These are phyloP conservation scores for Pelargonium australe DNA, from an alignment of 441 rosid species.

Conservation along the genomic window DNA sequence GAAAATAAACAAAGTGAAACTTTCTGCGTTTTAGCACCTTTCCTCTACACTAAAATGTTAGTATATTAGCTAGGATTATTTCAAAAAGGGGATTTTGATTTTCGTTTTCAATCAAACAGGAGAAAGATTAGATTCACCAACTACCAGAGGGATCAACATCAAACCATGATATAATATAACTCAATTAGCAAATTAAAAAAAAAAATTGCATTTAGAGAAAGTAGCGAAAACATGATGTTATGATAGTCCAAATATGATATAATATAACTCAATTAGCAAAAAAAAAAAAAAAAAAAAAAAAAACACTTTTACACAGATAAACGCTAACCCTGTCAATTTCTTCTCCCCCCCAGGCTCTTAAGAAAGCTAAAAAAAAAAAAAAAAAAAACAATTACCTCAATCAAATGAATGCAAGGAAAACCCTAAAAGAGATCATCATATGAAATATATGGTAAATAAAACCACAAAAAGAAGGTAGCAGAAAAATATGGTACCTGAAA, in stretches of 20 bases:
- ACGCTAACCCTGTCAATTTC: too few relatives aligned
- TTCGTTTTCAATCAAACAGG: too few relatives aligned
- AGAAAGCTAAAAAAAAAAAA: not conserved
- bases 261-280: not conserved
- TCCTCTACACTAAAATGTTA: not conserved
- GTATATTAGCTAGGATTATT: not conserved
- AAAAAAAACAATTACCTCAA: not conserved
- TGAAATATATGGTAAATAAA: not conserved
- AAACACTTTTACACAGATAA: too few relatives aligned
- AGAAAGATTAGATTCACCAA: too few relatives aligned
- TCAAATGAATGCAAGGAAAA: not conserved
- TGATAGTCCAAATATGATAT: not conserved
- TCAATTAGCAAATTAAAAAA: not conserved
- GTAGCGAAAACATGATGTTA: too few relatives aligned
- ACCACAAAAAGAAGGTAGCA: not conserved
- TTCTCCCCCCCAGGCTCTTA: too few relatives aligned
- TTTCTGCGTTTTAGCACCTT: not conserved
- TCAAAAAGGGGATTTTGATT: not conserved
- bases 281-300: not conserved
- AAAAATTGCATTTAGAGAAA: too few relatives aligned
- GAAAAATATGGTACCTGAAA: conserved; percentile 44
- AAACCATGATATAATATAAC: not conserved
- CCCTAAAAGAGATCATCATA: not conserved
- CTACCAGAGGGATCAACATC: too few relatives aligned
- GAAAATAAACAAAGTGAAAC: not conserved